Conservation (phyloP, 345 rosid species). For the Populus alba region DNA sequence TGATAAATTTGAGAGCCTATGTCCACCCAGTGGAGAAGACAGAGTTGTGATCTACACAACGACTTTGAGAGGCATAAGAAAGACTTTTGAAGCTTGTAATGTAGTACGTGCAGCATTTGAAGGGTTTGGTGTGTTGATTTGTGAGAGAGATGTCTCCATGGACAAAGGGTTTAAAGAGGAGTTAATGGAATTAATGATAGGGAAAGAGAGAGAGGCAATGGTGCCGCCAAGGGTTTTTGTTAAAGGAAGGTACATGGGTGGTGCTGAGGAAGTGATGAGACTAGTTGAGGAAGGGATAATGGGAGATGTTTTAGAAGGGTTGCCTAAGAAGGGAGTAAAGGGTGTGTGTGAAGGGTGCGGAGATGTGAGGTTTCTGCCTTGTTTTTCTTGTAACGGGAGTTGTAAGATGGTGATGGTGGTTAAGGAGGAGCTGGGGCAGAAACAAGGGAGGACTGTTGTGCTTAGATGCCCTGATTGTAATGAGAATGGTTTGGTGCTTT, state of each 20-base stretch:
- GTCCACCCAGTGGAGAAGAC: slow-evolving; percentile 49
- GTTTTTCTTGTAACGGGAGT: slow-evolving; percentile 69
- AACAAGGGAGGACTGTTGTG: slow-evolving; percentile 37
- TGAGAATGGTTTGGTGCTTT: slow-evolving; percentile 81
- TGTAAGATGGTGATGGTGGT: slow-evolving; percentile 62
- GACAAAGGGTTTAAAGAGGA: slow-evolving; percentile 74
- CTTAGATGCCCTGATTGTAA: slow-evolving; percentile 65
- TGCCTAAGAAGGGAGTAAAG: slow-evolving; percentile 40
- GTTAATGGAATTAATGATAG: slow-evolving; percentile 48
- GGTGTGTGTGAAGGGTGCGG: slow-evolving; percentile 65
- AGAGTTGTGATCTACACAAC: slow-evolving; percentile 81
- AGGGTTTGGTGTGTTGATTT: slow-evolving; percentile 63
- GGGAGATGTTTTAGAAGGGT: slow-evolving; percentile 51
- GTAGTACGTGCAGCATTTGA: slow-evolving; percentile 60
- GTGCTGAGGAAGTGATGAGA: slow-evolving; percentile 72
- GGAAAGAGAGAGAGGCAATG: slow-evolving; percentile 22
- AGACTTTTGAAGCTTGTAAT: slow-evolving; percentile 76
- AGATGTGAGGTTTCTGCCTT: slow-evolving; percentile 72
- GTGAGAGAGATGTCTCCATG: slow-evolving; percentile 90
- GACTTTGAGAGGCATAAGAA: slow-evolving; percentile 69
- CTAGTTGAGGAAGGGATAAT: slow-evolving; percentile 68
- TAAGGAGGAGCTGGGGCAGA: slow-evolving; percentile 7
- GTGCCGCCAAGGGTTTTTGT: slow-evolving; percentile 74
- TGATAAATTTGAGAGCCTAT: slow-evolving; percentile 10
- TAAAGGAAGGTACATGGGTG: slow-evolving; percentile 58